A percentile compares a stretch with the other conserved stretches of the same genome.
Evolutionary conservation across 192 early-diverging fungal species (phyloP).

Genomic region (Coemansia sp.): DNA sequence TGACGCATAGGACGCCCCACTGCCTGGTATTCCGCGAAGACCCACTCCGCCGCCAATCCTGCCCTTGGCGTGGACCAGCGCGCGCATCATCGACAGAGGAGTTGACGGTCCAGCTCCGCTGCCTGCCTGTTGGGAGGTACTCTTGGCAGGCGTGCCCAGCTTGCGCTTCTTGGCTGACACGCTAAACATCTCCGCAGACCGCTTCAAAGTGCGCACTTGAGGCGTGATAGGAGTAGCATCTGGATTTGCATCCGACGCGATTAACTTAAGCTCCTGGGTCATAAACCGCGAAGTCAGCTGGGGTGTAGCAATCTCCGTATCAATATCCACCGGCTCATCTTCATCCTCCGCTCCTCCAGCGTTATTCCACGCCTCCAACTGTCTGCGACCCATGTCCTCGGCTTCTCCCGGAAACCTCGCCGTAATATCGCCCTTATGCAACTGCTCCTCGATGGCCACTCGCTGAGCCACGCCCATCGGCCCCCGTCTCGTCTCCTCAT

Average conservation of each 20-base stretch:
- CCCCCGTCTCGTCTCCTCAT: constrained; percentile 20
- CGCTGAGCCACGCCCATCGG: constrained; percentile 29
- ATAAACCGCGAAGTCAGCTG: constrained; percentile 57
- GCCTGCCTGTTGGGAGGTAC: constrained; percentile 3
- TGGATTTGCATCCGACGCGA: neutral
- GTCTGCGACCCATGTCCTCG: neutral
- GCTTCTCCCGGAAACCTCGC: constrained; percentile 42
- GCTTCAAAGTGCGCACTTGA: constrained; percentile 27
- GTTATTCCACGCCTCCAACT: neutral
- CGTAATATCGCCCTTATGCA: constrained; percentile 43
- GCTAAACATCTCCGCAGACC: constrained; percentile 46
- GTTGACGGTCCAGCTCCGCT: constrained; percentile 16
- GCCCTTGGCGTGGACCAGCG: constrained; percentile 27
- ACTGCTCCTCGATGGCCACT: constrained; percentile 33
- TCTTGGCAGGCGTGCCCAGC: constrained; percentile 29
- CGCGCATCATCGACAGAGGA: constrained; percentile 51
- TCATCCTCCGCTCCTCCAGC: constrained; percentile 15
- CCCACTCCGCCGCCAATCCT: neutral
- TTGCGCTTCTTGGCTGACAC: constrained; percentile 30
- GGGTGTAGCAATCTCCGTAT: constrained; percentile 51
- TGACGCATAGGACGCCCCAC: constrained; percentile 32
- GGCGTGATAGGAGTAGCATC: constrained; percentile 19
- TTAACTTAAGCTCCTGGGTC: constrained; percentile 40
- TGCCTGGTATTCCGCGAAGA: constrained; percentile 19
- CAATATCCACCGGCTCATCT: constrained; percentile 37